Evolutionary conservation across 2,329 filamentous ascomycete genomes (phyloP).

Genomic region (Tolypocladium inflatum): DNA sequence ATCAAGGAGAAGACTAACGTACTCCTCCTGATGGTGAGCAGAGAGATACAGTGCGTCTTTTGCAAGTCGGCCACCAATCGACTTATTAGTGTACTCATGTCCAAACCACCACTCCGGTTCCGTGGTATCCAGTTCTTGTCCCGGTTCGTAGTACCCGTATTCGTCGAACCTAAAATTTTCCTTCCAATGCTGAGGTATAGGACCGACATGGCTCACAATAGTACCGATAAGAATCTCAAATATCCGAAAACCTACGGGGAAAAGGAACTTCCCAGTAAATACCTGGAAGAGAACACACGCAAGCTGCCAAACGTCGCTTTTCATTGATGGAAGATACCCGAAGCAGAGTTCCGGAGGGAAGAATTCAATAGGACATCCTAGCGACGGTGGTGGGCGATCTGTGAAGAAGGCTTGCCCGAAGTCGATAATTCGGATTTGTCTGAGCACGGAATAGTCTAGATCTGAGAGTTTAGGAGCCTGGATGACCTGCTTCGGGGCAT

Average conservation of each 20-base stretch:
- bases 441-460: constrained; percentile 2
- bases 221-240: constrained; percentile 4
- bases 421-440: constrained; percentile 1
- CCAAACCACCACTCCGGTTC: constrained; percentile 5
- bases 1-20: neutral
- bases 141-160: constrained; percentile 3
- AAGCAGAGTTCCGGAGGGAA: constrained; percentile 6
- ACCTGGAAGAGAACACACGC: constrained; percentile 3
- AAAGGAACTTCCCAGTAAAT: neutral
- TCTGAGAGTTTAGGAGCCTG: neutral
- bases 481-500: constrained; percentile 4
- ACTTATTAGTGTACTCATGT: neutral
- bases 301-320: constrained; percentile 5
- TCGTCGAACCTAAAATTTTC: constrained; percentile 1
- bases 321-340: constrained; percentile 2
- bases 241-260: constrained; percentile 1
- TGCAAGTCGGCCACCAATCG: neutral
- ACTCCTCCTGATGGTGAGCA: neutral
- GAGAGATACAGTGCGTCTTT: constrained; percentile 2
- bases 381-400: constrained; percentile 2
- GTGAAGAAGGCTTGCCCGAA: constrained; percentile 4
- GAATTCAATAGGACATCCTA: constrained; percentile 3
- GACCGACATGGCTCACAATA: neutral
- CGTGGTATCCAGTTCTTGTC: neutral
- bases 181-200: constrained; percentile 3